Conservation (phyloP, 192 early-diverging fungal species). For the Gonapodya prolifera region DNA sequence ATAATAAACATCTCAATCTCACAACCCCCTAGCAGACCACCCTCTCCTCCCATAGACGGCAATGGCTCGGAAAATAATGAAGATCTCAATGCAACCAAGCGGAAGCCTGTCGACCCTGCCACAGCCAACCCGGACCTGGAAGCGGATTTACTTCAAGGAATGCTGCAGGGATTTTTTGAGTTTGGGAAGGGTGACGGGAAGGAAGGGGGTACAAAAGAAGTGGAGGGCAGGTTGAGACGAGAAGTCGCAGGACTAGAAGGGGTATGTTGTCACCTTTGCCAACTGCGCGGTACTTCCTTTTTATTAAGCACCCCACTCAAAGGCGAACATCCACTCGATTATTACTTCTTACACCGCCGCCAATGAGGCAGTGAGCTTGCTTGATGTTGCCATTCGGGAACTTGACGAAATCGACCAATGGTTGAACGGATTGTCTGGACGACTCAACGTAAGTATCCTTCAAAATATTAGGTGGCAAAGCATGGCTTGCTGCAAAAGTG, state of each 20-base stretch:
- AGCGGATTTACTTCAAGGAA: neutral
- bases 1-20: neutral
- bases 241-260: neutral
- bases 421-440: slow-evolving; percentile 69
- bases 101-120: neutral
- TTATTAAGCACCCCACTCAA: neutral
- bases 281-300: neutral
- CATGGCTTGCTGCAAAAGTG: no score
- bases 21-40: neutral
- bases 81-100: neutral
- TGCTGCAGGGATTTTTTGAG: neutral
- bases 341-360: slow-evolving; percentile 21
- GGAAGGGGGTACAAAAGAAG: neutral
- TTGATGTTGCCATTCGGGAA: slow-evolving; percentile 71
- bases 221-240: neutral
- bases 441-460: slow-evolving; percentile 56
- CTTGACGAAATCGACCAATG: slow-evolving; percentile 79
- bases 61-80: no score
- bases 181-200: neutral
- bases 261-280: neutral
- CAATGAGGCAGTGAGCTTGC: slow-evolving; percentile 56
- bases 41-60: neutral
- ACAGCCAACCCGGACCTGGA: neutral
- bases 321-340: neutral
- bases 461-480: neutral